A percentile compares a stretch with the other conserved stretches of the same genome.
These are phyloP conservation scores for Orbilia ellipsospora DNA, from an alignment of 2,329 filamentous ascomycete species.

Conservation along the genomic window DNA sequence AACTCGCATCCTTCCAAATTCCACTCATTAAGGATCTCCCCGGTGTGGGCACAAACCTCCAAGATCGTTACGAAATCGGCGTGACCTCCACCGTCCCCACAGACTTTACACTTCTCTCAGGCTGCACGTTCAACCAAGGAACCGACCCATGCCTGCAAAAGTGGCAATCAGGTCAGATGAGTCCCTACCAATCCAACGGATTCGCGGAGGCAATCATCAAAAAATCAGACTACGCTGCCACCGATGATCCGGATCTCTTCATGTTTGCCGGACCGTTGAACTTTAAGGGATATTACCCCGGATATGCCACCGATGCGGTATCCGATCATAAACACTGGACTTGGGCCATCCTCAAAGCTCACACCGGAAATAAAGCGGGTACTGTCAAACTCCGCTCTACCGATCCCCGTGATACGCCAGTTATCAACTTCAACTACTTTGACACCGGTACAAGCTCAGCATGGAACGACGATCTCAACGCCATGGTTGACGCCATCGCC, in stretches of 20 bases:
- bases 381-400: conserved; percentile 71
- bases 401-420: conserved; percentile 73
- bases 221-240: conserved; percentile 59
- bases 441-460: conserved; percentile 65
- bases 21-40: conserved; percentile 68
- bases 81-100: conserved; percentile 66
- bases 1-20: conserved; percentile 53
- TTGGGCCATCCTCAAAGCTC: conserved; percentile 71
- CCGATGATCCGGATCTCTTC: conserved; percentile 69
- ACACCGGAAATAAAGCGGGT: conserved; percentile 72
- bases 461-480: conserved; percentile 66
- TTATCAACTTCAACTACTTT: conserved; percentile 74
- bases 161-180: conserved; percentile 58
- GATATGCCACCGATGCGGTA: conserved; percentile 66
- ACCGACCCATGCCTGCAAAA: conserved; percentile 62
- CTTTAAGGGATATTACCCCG: conserved; percentile 62
- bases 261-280: conserved; percentile 60
- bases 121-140: conserved; percentile 61
- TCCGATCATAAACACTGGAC: conserved; percentile 65
- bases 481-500: conserved; percentile 69
- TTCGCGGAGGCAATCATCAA: conserved; percentile 45
- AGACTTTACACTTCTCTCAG: conserved; percentile 62
- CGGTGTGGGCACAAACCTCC: conserved; percentile 73
- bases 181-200: conserved; percentile 45
- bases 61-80: conserved; percentile 71